Percentiles rank a stretch among this genome's conserved stretches.
phyloP scores from a whole-genome alignment of 257 asterid species.

The Solanum bulbocastanum region DNA sequence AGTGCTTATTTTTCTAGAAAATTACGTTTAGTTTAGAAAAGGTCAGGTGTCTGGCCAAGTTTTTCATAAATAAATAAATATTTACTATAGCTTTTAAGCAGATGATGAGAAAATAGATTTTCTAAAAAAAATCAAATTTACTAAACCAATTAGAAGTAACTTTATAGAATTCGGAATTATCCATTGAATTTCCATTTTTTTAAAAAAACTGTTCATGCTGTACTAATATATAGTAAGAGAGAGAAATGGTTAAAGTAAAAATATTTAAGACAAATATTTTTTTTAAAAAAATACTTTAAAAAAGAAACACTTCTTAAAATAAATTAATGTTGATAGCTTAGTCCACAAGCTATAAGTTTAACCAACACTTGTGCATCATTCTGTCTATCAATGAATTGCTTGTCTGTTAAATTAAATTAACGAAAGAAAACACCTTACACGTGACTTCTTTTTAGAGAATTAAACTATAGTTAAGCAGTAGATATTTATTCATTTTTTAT shows the following conservation, averaged over 20 bases:
- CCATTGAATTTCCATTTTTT: background rate
- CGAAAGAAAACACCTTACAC: background rate
- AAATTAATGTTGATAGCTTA: background rate
- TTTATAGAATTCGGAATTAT: background rate
- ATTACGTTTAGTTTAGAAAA: background rate
- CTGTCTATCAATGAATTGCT: background rate
- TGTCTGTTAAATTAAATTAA: background rate
- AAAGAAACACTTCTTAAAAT: background rate
- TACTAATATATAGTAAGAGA: background rate
- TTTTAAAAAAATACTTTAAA: background rate
- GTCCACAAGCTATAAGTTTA: background rate
- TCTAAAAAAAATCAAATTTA: background rate
- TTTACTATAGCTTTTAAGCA: background rate
- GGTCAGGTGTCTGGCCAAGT: background rate
- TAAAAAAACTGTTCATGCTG: background rate
- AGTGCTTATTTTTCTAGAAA: background rate
- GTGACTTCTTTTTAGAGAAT: background rate
- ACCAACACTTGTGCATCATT: background rate
- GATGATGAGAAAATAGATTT: background rate
- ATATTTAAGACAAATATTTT: background rate
- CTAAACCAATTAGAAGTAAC: background rate
- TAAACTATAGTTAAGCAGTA: fast-evolving
- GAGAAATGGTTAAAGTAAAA: background rate
- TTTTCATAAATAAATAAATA: background rate
- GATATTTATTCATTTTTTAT: background rate